A percentile compares a stretch with the other conserved stretches of the same genome.
Evolutionary conservation across 495 filamentous ascomycete species (phyloP).

Genomic region (Penicillium turbatum): DNA sequence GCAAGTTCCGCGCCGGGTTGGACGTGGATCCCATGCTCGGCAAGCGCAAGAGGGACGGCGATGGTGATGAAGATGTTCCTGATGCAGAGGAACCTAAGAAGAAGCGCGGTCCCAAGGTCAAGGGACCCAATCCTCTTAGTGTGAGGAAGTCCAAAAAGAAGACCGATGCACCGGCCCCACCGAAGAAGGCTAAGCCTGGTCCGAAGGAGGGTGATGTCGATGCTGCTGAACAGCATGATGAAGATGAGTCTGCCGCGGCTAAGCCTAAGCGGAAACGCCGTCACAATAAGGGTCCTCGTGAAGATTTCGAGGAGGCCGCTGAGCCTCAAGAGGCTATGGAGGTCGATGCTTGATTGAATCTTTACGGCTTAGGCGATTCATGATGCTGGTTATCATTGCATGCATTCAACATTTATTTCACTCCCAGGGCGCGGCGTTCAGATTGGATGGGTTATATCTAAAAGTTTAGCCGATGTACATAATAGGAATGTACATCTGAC

Average conservation of each 20-base stretch:
- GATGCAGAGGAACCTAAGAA: constrained; percentile 46
- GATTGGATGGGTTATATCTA: constrained; percentile 23
- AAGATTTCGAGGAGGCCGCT: constrained; percentile 16
- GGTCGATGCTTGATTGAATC: constrained; percentile 18
- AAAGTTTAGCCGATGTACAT: constrained; percentile 22
- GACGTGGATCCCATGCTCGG: constrained; percentile 39
- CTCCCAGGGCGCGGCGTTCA: constrained; percentile 35
- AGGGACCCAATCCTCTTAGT: constrained; percentile 84
- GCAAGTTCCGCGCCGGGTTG: constrained; percentile 71
- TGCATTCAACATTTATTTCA: constrained; percentile 15
- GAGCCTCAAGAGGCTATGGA: constrained; percentile 24
- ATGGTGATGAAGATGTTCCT: constrained; percentile 14
- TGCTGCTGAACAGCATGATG: constrained; percentile 17
- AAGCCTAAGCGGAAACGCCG: constrained; percentile 47
- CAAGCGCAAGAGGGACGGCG: constrained; percentile 43
- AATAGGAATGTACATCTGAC: constrained; percentile 20
- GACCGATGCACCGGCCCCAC: constrained; percentile 4
- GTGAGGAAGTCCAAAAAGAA: constrained; percentile 76
- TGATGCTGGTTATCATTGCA: constrained; percentile 20
- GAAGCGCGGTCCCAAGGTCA: constrained; percentile 65
- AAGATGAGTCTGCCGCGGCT: constrained; percentile 16
- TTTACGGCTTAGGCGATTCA: constrained; percentile 6
- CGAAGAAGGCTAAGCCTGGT: constrained; percentile 18
- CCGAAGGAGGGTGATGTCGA: constrained; percentile 10
- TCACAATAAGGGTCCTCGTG: constrained; percentile 35